phyloP scores from a whole-genome alignment of 805 yeast species.

The Ogataea methanolica region DNA sequence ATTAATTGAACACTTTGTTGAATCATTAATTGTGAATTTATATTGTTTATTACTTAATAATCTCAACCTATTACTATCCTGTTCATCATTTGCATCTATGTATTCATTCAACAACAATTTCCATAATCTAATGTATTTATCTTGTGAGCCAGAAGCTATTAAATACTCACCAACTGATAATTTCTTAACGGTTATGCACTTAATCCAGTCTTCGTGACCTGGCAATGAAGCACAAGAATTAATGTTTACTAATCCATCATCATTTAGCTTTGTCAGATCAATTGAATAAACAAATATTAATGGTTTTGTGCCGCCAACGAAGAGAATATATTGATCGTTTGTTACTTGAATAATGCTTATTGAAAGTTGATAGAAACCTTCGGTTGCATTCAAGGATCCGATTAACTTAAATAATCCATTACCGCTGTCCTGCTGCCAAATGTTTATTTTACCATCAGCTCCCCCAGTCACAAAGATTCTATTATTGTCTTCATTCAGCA shows the following conservation, averaged over 20 bases:
- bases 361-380: conserved; percentile 48
- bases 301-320: conserved; percentile 70
- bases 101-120: conserved; percentile 53
- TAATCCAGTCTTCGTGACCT: conserved; percentile 98
- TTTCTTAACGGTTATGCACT: conserved; percentile 58
- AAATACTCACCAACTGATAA: conserved; percentile 49
- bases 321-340: conserved; percentile 40
- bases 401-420: conserved; percentile 22
- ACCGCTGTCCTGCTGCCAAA: conserved; percentile 41
- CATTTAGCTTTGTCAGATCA: conserved; percentile 12
- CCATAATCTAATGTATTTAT: conserved; percentile 90
- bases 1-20: conserved; percentile 49
- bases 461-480: conserved; percentile 54
- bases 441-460: conserved; percentile 51
- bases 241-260: conserved; percentile 19
- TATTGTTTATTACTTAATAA: conserved; percentile 70
- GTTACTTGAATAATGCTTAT: conserved; percentile 31
- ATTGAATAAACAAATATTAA: conserved; percentile 52
- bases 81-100: conserved; percentile 51
- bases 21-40: conserved; percentile 39
- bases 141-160: conserved; percentile 90
- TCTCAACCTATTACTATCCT: conserved; percentile 46
- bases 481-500: conserved; percentile 20
- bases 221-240: conserved; percentile 49
- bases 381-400: conserved; percentile 32